Conservation (phyloP, 208 protist species). For the Leptomonas pyrrhocoris region DNA sequence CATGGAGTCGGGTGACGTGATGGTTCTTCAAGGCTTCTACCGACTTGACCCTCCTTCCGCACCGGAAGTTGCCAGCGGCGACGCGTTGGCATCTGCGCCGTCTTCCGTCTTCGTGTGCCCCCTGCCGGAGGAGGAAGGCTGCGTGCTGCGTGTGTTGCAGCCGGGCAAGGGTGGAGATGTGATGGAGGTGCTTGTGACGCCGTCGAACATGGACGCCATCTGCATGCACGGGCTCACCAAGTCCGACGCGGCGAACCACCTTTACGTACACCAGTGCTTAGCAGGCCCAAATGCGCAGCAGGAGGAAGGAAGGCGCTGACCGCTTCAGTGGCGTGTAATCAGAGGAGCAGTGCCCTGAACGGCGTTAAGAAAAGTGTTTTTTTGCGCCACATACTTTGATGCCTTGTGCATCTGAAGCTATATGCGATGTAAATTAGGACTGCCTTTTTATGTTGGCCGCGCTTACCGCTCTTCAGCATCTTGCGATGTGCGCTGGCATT, state of each 20-base stretch:
- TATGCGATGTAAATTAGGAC: no score
- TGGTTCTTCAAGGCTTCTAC: conserved; percentile 48
- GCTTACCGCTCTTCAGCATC: no score
- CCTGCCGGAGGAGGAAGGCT: conserved; percentile 28
- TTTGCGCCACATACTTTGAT: no score
- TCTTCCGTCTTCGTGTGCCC: conserved; percentile 45
- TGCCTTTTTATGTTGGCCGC: no score
- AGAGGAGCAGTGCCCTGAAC: no score
- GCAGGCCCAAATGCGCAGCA: not conserved
- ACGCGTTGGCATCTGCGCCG: not conserved
- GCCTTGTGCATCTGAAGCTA: no score
- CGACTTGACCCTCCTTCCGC: conserved; percentile 6
- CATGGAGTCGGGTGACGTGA: conserved; percentile 59
- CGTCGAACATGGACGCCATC: conserved; percentile 48
- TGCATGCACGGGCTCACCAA: conserved; percentile 49
- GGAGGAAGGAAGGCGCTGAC: not conserved
- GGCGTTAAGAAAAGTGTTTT: no score
- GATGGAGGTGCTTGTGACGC: conserved; percentile 67
- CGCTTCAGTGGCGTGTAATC: not conserved
- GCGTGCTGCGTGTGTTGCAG: conserved; percentile 55
- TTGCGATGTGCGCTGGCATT: no score
- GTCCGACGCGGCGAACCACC: conserved; percentile 19
- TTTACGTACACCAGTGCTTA: conserved; percentile 18
- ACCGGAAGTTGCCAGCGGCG: not conserved
- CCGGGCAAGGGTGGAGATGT: conserved; percentile 39